Conservation (phyloP, 2,329 filamentous ascomycete species). For the Ascochyta lentis region DNA sequence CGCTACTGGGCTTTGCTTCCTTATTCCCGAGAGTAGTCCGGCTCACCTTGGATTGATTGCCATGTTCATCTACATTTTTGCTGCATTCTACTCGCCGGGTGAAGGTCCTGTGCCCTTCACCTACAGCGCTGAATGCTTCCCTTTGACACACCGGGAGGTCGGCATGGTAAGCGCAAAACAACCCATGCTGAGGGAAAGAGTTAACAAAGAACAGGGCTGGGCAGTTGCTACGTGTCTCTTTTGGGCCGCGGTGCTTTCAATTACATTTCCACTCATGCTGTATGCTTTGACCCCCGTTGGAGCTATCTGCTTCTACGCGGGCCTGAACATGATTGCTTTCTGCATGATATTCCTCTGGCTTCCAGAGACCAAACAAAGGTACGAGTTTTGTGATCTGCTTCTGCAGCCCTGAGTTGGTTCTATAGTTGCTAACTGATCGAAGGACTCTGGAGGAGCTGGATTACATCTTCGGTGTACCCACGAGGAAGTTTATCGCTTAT, state of each 20-base stretch:
- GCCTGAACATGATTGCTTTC: constrained; percentile 66
- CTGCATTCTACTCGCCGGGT: constrained; percentile 50
- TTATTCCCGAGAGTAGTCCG: constrained; percentile 22
- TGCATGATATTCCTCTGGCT: constrained; percentile 59
- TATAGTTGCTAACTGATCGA: constrained; percentile 42
- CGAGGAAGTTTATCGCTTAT: constrained; percentile 49
- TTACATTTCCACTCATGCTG: constrained; percentile 68
- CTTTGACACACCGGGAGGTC: constrained; percentile 65
- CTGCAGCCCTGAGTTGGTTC: too few species aligned
- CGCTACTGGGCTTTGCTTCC: constrained; percentile 57
- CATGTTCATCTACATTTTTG: constrained; percentile 63
- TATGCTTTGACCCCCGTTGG: constrained; percentile 58
- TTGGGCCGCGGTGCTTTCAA: constrained; percentile 64
- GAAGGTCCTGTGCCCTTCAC: constrained; percentile 37
- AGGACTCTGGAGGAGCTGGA: constrained; percentile 58
- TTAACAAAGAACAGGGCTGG: constrained; percentile 47
- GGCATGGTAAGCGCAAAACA: constrained; percentile 36
- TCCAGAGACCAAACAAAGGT: constrained; percentile 21
- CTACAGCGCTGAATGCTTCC: constrained; percentile 58
- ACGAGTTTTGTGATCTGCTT: constrained; percentile 4
- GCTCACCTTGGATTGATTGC: constrained; percentile 57
- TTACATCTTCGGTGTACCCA: constrained; percentile 58
- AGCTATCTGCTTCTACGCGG: constrained; percentile 68
- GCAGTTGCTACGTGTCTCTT: constrained; percentile 71
- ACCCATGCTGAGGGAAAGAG: too few species aligned